phyloP scores from a whole-genome alignment of 1,284 basidiomycete genomes.

The Cystobasidium slooffiae region DNA sequence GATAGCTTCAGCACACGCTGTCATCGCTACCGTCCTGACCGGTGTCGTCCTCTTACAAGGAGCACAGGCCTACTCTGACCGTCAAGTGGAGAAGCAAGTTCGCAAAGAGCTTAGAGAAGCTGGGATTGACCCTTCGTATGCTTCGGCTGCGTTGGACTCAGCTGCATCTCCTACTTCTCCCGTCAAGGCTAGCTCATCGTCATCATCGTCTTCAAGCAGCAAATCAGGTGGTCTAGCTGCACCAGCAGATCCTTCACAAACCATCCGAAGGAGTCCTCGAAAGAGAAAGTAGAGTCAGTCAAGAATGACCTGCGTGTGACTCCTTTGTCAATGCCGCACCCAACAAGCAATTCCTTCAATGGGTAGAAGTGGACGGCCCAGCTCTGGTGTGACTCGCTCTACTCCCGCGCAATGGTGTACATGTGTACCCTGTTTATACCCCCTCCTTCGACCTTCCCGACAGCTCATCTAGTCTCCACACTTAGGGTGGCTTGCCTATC shows the following conservation, averaged over 20 bases:
- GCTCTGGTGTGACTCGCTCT: too few relatives aligned
- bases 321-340: not conserved
- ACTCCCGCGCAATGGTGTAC: too few relatives aligned
- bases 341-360: too few relatives aligned
- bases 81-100: slow-evolving; percentile 38
- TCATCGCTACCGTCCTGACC: slow-evolving; percentile 42
- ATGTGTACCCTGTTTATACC: too few relatives aligned
- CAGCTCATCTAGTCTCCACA: too few relatives aligned
- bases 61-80: slow-evolving; percentile 40
- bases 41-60: slow-evolving; percentile 41
- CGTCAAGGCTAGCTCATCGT: not conserved
- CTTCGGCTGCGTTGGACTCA: slow-evolving; percentile 3
- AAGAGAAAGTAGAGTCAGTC: slow-evolving; percentile 11
- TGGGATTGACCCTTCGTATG: slow-evolving; percentile 9
- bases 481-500: too few relatives aligned
- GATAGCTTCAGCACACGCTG: slow-evolving; percentile 40
- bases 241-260: slow-evolving; percentile 11
- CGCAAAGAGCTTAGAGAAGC: slow-evolving; percentile 31
- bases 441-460: too few relatives aligned
- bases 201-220: not conserved
- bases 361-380: too few relatives aligned
- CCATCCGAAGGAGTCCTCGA: slow-evolving; percentile 25
- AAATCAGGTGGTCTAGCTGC: slow-evolving; percentile 20
- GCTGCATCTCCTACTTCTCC: slow-evolving; percentile 4
- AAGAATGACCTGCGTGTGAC: not conserved